phyloP scores from a whole-genome alignment of 306 rosid genomes.

The Betula pendula region DNA sequence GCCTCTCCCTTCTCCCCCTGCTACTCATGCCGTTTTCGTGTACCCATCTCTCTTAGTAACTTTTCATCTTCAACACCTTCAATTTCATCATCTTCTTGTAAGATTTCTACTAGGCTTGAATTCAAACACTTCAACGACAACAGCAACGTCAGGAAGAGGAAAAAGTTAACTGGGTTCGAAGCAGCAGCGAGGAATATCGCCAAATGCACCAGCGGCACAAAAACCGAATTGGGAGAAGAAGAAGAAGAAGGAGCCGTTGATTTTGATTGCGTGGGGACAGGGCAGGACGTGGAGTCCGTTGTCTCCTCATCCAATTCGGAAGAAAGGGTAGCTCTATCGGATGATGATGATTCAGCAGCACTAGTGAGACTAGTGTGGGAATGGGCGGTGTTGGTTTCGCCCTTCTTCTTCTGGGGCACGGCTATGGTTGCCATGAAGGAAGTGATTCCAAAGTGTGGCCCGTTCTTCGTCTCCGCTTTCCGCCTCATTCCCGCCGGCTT shows the following conservation, averaged over 20 bases:
- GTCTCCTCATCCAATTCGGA: constrained; percentile 2
- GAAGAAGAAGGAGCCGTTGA: neutral
- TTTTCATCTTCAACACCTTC: constrained; percentile 23
- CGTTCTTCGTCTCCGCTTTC: constrained; percentile 79
- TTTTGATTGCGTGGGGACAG: constrained; percentile 66
- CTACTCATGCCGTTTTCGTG: constrained; percentile 10
- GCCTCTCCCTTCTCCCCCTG: constrained; percentile 6
- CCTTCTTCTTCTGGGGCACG: constrained; percentile 97
- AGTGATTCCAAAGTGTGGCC: constrained; percentile 76
- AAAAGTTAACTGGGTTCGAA: neutral
- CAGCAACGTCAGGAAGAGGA: neutral
- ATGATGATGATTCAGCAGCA: neutral
- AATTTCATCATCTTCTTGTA: neutral
- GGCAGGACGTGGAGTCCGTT: constrained; percentile 63
- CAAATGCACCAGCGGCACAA: constrained; percentile 30
- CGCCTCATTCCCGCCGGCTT: constrained; percentile 90
- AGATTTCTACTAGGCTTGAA: constrained; percentile 29
- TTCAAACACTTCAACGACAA: neutral
- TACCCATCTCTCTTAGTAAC: constrained; percentile 1
- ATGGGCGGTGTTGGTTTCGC: constrained; percentile 75
- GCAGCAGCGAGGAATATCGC: neutral
- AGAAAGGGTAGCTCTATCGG: neutral
- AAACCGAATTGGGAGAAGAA: constrained; percentile 29
- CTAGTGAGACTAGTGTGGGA: constrained; percentile 44
- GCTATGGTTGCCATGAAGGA: constrained; percentile 99